Evolutionary conservation across 495 filamentous ascomycete species (phyloP).

Genomic region (Trichoderma erinaceum): DNA sequence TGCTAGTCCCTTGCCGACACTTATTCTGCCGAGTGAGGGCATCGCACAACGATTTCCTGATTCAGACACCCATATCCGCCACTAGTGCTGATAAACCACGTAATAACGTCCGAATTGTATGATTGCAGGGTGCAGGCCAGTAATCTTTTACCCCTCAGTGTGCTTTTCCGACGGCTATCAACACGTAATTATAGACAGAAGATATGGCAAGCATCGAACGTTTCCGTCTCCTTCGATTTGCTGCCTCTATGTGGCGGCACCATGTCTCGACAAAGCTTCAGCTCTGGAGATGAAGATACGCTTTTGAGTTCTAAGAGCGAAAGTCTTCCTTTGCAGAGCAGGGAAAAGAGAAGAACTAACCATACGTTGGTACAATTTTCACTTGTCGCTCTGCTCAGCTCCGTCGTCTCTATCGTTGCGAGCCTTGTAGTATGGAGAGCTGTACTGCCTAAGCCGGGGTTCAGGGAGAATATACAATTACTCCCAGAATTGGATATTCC

Average conservation of each 20-base stretch:
- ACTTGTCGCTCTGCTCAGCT: neutral
- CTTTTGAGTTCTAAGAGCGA: neutral
- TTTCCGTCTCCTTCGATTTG: neutral
- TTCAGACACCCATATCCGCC: no score
- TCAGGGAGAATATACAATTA: neutral
- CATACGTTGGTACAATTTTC: neutral
- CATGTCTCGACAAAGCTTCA: neutral
- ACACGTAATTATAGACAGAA: neutral
- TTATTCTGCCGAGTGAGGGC: no score
- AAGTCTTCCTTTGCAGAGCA: neutral
- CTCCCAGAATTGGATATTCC: conserved; percentile 1
- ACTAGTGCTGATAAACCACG: no score
- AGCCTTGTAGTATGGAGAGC: neutral
- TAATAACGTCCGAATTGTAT: no score
- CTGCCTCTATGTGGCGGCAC: neutral
- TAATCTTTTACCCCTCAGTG: no score
- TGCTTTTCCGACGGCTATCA: no score
- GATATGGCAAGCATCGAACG: neutral
- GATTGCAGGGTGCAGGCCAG: no score
- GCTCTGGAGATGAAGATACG: neutral
- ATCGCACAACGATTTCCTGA: neutral
- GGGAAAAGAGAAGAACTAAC: neutral
- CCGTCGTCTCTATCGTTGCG: neutral
- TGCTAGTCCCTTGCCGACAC: neutral
- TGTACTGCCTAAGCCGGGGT: neutral